Conservation (phyloP, 108 stramenopile species). For the Fistulifera solaris region DNA sequence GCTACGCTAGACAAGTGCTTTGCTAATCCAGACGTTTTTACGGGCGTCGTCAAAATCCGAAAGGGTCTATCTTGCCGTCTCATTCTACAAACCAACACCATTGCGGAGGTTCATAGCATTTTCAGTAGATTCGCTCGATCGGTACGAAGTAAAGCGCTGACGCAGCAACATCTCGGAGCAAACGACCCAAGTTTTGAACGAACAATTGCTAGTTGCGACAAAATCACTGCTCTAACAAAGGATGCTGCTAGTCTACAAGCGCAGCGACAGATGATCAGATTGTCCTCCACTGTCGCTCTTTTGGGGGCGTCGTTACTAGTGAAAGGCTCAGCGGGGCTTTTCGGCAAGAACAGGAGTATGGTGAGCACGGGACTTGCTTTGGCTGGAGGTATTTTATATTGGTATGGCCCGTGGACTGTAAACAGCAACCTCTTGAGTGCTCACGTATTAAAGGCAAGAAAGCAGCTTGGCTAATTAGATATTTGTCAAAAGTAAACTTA, state of each 20-base stretch:
- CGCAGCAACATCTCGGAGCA: conserved; percentile 31
- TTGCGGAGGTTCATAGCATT: conserved; percentile 63
- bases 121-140: conserved; percentile 54
- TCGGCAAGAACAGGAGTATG: background rate
- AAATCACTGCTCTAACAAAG: conserved; percentile 45
- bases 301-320: background rate
- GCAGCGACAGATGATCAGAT: background rate
- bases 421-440: background rate
- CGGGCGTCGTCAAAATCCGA: conserved; percentile 96
- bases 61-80: conserved; percentile 81
- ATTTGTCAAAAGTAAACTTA: too few species aligned
- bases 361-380: background rate
- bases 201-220: conserved; percentile 63
- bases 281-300: background rate
- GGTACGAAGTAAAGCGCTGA: conserved; percentile 41
- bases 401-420: conserved; percentile 1
- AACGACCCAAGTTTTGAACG: conserved; percentile 63
- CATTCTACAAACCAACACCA: conserved; percentile 56
- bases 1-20: conserved; percentile 95
- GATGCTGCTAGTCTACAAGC: background rate
- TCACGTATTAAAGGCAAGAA: background rate
- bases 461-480: too few species aligned
- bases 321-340: background rate
- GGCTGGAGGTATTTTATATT: background rate
- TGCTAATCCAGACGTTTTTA: conserved; percentile 89